These are phyloP conservation scores for Fonsecaea multimorphosa DNA, from an alignment of 2,329 filamentous ascomycete genomes.

Conservation along the genomic window DNA sequence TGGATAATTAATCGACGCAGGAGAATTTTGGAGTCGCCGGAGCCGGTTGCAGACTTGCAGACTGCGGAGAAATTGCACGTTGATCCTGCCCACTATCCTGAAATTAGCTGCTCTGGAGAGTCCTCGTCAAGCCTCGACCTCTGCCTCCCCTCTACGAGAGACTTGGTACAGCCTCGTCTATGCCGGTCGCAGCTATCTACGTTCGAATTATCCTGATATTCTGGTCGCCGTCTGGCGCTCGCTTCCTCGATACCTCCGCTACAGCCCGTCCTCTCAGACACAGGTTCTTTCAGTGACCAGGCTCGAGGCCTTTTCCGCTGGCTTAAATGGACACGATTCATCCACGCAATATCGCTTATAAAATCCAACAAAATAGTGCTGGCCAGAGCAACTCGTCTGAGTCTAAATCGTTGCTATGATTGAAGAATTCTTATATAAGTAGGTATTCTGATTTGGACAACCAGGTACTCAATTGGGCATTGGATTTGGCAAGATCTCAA, in stretches of 20 bases:
- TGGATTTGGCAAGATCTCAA: too few relatives aligned
- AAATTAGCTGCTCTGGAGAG: not conserved
- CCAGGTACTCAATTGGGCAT: too few relatives aligned
- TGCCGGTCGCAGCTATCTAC: not conserved
- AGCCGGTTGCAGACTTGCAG: not conserved
- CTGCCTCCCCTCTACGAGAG: not conserved
- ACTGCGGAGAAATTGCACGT: slow-evolving; percentile 19
- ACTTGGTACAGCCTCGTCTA: too few relatives aligned
- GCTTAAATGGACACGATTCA: not conserved
- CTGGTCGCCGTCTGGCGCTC: not conserved
- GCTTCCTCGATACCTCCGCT: not conserved
- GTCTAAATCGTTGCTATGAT: too few relatives aligned
- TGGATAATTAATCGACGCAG: slow-evolving; percentile 7
- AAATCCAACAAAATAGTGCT: not conserved
- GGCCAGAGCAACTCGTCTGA: too few relatives aligned
- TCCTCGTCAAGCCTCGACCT: not conserved
- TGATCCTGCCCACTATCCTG: slow-evolving; percentile 13
- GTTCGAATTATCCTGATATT: not conserved
- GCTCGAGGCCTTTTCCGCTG: not conserved
- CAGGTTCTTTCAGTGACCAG: not conserved
- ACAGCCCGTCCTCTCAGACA: not conserved
- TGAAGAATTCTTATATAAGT: too few relatives aligned
- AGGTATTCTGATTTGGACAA: too few relatives aligned
- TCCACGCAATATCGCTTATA: not conserved
- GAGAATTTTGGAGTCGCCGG: slow-evolving; percentile 3